Evolutionary conservation across 192 early-diverging fungal species (phyloP), one percentile per base, ranked within the genome.

Genomic region (Pecoramyces ruminantium): DNA sequence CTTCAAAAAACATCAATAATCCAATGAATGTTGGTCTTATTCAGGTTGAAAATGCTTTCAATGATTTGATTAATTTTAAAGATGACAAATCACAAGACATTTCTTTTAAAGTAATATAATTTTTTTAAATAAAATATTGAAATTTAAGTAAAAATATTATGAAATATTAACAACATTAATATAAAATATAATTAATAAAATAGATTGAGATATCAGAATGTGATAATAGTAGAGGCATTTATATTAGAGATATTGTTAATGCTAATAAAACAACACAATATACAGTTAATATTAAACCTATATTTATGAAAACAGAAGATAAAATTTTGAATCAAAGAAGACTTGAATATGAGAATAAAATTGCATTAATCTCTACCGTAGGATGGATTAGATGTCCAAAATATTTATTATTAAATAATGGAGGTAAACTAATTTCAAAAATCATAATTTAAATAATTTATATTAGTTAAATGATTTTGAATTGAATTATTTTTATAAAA

Each of bases 11-110:
- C n/a, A 87, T 97, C 79, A 87, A 92, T 79, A 96, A 98, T 79
- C 89, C 89, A 79, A 87, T 94, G 79, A 86, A 88, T 42, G 91
- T 93, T 38, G 93, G 93, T 1, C 89, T 97, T 80, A 86, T 98
- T 80, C 96, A 98, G 86, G 94, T 96, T 14, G 92, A 95, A 42
- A 89, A 91, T 27, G 92, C 96, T 0, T 98, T 93, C 92, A 89
- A 91, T 78, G 94, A 67, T 67, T 67, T 67, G n/a, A 25, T 67
- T 25, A 67, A 67, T 25, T 67, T n/a, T n/a, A 67, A 67, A 9
- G 51, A 67, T 67, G 51, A 67, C 9, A 67, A 67, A n/a, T 9
- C 51, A 2, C 51, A 67, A 67, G 51, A 67, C n/a, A 67, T 67
- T n/a, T 67, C 25, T n/a, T 67, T 67, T n/a, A 67, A n/a, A 6